Percentiles rank a stretch among this genome's conserved stretches.
These are phyloP conservation scores for Penicillium cosmopolitanum DNA, from an alignment of 495 filamentous ascomycete species.

Conservation along the genomic window DNA sequence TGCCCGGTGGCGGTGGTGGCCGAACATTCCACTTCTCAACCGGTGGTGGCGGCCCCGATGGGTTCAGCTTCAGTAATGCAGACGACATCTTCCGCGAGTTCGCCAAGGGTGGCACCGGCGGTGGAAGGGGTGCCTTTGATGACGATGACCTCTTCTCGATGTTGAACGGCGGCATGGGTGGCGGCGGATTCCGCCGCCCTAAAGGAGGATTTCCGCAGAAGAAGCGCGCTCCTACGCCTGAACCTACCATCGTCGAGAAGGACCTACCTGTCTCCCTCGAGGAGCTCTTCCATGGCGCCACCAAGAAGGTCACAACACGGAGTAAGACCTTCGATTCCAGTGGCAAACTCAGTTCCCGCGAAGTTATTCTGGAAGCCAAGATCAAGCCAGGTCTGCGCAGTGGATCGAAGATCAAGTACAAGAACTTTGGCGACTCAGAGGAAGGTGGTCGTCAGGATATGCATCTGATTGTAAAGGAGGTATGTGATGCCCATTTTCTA, in stretches of 20 bases:
- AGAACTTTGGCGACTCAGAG: slow-evolving; percentile 93
- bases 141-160: slow-evolving; percentile 59
- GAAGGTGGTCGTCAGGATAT: slow-evolving; percentile 97
- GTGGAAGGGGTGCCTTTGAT: slow-evolving; percentile 48
- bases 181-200: slow-evolving; percentile 42
- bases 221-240: slow-evolving; percentile 66
- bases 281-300: slow-evolving; percentile 80
- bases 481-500: slow-evolving; percentile 47
- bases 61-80: slow-evolving; percentile 81
- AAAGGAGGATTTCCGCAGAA: slow-evolving; percentile 44
- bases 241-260: slow-evolving; percentile 88
- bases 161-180: slow-evolving; percentile 46
- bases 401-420: slow-evolving; percentile 96
- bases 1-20: slow-evolving; percentile 59
- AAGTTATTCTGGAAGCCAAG: slow-evolving; percentile 87
- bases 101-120: slow-evolving; percentile 55
- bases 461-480: slow-evolving; percentile 92
- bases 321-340: slow-evolving; percentile 87
- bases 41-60: slow-evolving; percentile 51
- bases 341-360: slow-evolving; percentile 81
- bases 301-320: slow-evolving; percentile 98
- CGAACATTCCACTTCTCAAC: slow-evolving; percentile 79
- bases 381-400: slow-evolving; percentile 95
- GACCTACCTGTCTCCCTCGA: slow-evolving; percentile 81
- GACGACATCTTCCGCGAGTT: slow-evolving; percentile 86